Percentiles rank a stretch among this genome's conserved stretches.
Conservation (phyloP, 73 alveolate species). For the Blepharisma japonicum region DNA sequence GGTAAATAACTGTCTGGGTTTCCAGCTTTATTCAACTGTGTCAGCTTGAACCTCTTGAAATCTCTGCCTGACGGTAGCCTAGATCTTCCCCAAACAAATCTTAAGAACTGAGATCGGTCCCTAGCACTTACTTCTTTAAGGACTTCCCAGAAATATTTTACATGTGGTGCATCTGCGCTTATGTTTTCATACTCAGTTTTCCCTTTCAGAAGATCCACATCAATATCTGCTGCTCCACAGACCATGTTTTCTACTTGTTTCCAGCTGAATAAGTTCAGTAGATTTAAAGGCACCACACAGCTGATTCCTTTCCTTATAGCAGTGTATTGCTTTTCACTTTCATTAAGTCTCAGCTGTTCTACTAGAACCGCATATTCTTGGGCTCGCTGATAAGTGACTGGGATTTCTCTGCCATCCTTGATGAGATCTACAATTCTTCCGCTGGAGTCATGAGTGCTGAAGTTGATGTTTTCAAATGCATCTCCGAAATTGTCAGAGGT, state of each 20-base stretch:
- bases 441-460: slow-evolving; percentile 70
- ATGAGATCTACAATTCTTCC: slow-evolving; percentile 76
- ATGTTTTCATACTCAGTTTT: slow-evolving; percentile 70
- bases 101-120: slow-evolving; percentile 73
- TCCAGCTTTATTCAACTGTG: slow-evolving; percentile 35
- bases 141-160: slow-evolving; percentile 84
- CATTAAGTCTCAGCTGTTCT: slow-evolving; percentile 66
- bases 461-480: slow-evolving; percentile 55
- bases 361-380: slow-evolving; percentile 68
- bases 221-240: slow-evolving; percentile 74
- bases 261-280: slow-evolving; percentile 64
- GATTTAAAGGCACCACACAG: slow-evolving; percentile 74
- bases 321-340: slow-evolving; percentile 70
- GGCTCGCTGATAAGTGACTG: slow-evolving; percentile 55
- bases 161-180: slow-evolving; percentile 57
- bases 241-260: slow-evolving; percentile 71
- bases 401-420: slow-evolving; percentile 66
- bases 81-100: slow-evolving; percentile 93
- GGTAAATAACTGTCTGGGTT: slow-evolving; percentile 62
- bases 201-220: slow-evolving; percentile 59
- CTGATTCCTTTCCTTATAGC: slow-evolving; percentile 85
- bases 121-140: slow-evolving; percentile 74
- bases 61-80: slow-evolving; percentile 85
- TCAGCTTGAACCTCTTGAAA: slow-evolving; percentile 45
- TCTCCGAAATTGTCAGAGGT: slow-evolving; percentile 61